Conservation (phyloP, 176 grass and related monocot species). For the Ensete glaucum region DNA sequence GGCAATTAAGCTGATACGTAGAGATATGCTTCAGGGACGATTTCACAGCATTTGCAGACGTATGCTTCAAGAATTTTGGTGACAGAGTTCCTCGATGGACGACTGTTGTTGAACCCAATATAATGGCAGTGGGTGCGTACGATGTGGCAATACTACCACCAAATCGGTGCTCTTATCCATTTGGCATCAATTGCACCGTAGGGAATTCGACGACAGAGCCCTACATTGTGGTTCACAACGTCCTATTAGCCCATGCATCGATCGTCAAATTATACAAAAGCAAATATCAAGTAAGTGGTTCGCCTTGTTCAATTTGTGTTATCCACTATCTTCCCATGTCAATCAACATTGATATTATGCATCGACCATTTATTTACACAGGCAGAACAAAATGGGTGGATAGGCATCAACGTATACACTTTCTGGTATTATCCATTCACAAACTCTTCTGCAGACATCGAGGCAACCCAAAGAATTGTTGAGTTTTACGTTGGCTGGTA, state of each 20-base stretch:
- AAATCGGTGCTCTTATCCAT: conserved; percentile 46
- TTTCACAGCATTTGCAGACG: conserved; percentile 51
- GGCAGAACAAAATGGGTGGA: conserved; percentile 28
- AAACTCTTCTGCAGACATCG: conserved; percentile 30
- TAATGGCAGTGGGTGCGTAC: conserved; percentile 7
- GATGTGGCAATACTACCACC: conserved; percentile 27
- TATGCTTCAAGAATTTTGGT: conserved; percentile 58
- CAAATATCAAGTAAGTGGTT: conserved; percentile 45
- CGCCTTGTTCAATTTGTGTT: not conserved
- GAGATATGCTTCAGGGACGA: conserved; percentile 29
- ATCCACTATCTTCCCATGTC: not conserved
- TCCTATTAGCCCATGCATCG: conserved; percentile 46
- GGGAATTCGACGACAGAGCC: conserved; percentile 52
- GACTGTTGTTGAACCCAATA: conserved; percentile 37
- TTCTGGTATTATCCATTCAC: conserved; percentile 34
- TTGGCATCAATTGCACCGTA: conserved; percentile 36
- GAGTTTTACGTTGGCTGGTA: conserved; percentile 41
- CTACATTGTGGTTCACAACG: conserved; percentile 42
- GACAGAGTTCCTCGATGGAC: conserved; percentile 51
- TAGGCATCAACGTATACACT: conserved; percentile 44
- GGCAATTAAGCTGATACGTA: too few relatives aligned
- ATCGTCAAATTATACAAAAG: conserved; percentile 30
- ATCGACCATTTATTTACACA: not conserved
- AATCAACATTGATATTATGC: not conserved
- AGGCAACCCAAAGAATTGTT: conserved; percentile 28